These are phyloP conservation scores for Ophiocordyceps unilateralis DNA, from an alignment of 2,329 filamentous ascomycete species.

Conservation along the genomic window DNA sequence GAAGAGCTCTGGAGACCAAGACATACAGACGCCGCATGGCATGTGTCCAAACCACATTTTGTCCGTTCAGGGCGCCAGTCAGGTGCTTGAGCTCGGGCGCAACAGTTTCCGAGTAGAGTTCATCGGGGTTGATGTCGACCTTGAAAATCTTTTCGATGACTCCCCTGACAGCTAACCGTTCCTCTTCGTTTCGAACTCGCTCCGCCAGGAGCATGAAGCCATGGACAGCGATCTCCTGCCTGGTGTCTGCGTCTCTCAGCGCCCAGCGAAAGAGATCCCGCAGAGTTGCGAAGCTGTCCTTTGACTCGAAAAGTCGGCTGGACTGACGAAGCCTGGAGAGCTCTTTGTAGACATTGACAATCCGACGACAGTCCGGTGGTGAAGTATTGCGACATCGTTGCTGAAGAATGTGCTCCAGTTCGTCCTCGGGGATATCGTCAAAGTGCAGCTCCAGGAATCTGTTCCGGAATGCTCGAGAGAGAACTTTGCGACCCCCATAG, in stretches of 20 bases:
- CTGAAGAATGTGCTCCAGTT: constrained; percentile 81
- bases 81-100: constrained; percentile 38
- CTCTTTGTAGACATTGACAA: constrained; percentile 87
- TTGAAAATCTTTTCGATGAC: constrained; percentile 87
- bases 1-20: constrained; percentile 70
- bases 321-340: constrained; percentile 81
- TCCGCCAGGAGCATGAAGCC: constrained; percentile 95
- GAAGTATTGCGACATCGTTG: constrained; percentile 73
- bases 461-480: constrained; percentile 91
- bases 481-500: constrained; percentile 83
- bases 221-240: constrained; percentile 77
- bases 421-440: constrained; percentile 91
- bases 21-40: constrained; percentile 88
- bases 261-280: constrained; percentile 96
- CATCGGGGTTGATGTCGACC: constrained; percentile 57
- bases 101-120: constrained; percentile 49
- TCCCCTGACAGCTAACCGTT: constrained; percentile 66
- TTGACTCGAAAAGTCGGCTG: constrained; percentile 84
- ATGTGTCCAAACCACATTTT: constrained; percentile 78
- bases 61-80: constrained; percentile 27
- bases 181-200: constrained; percentile 79
- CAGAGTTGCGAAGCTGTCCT: constrained; percentile 90
- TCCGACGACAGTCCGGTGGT: constrained; percentile 76
- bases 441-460: constrained; percentile 94
- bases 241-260: constrained; percentile 62